These are phyloP conservation scores for Russula brevipes DNA, from an alignment of 768 basidiomycete species.

Conservation along the genomic window DNA sequence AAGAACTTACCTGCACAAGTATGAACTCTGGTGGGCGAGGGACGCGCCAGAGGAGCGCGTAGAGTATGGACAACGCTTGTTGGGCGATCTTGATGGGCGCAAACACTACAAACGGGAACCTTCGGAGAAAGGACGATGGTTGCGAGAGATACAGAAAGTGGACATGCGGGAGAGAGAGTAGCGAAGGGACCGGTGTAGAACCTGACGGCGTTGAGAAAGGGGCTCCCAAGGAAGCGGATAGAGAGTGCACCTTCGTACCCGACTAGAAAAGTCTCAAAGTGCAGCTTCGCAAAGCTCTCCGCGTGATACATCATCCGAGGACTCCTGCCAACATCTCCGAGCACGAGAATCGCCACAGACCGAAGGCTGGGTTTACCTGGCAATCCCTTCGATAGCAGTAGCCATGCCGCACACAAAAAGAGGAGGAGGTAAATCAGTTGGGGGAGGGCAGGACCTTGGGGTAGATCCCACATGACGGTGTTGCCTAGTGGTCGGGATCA, in stretches of 20 bases:
- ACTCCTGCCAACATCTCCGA: slow-evolving; percentile 93
- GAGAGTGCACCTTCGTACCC: slow-evolving; percentile 71
- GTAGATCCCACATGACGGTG: slow-evolving; percentile 4
- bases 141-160: slow-evolving; percentile 63
- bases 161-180: slow-evolving; percentile 61
- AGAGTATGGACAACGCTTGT: slow-evolving; percentile 61
- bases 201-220: slow-evolving; percentile 41
- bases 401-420: slow-evolving; percentile 6
- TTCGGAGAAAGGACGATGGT: slow-evolving; percentile 48
- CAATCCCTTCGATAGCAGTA: background rate
- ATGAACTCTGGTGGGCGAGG: slow-evolving; percentile 74
- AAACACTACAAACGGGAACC: slow-evolving; percentile 60
- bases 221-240: background rate
- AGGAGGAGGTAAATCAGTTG: background rate
- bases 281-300: slow-evolving; percentile 78
- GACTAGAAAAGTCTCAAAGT: slow-evolving; percentile 73
- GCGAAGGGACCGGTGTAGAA: slow-evolving; percentile 68
- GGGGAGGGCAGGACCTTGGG: background rate
- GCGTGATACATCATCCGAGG: slow-evolving; percentile 99
- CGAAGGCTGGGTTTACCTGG: slow-evolving; percentile 38
- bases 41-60: slow-evolving; percentile 55
- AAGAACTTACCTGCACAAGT: slow-evolving; percentile 72
- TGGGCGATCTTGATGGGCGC: slow-evolving; percentile 77
- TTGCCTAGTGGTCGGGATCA: too few species aligned
- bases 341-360: slow-evolving; percentile 82